Evolutionary conservation across 306 rosid genomes (phyloP), one percentile per base, ranked within the genome.

Genomic region (Abrus precatorius): DNA sequence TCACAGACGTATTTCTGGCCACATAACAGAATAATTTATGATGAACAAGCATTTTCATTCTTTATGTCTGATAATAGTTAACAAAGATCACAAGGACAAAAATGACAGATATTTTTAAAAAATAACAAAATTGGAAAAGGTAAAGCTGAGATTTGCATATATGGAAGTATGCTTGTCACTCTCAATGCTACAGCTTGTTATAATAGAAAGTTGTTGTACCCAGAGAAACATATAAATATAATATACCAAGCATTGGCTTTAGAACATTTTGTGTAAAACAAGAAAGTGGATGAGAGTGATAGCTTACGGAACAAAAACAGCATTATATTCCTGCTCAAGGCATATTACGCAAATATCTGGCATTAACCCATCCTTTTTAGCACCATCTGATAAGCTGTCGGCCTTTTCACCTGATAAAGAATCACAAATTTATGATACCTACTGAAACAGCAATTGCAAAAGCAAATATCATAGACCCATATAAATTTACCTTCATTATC

Each of bases 231-330:
- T 44, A 8, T 6, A 11, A 71, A 84, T 44, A 8, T 6, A 11
- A 71, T 11, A 68, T 72, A 75, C 50, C 69, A 56, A 52, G 55
- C 20, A 75, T 20, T 13, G 64, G 29, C 32, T 40, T 32, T 49
- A 54, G 74, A 83, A 53, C 29, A 60, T 53, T 40, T 20, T 50
- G 41, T 72, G 47, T n/a, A 29, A 68, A 65, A 68, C 57, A 44
- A 11, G 45, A 69, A 67, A 57, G 72, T 67, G 36, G 66, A 62
- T 20, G 43, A 68, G 84, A 79, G 62, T 50, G 82, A 74, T 52
- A 74, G 71, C 99, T 91, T 90, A 95, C 99, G 96, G 97, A 81
- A 95, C 99, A 87, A 95, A 93, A 82, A 95, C 99, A 2, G 98
- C 92, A 83, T 95, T 92, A 38, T 95, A 95, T 34, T 91, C 96